Base-by-base conservation (phyloP, 257 asterid species). In the Striga asiatica region DNA sequence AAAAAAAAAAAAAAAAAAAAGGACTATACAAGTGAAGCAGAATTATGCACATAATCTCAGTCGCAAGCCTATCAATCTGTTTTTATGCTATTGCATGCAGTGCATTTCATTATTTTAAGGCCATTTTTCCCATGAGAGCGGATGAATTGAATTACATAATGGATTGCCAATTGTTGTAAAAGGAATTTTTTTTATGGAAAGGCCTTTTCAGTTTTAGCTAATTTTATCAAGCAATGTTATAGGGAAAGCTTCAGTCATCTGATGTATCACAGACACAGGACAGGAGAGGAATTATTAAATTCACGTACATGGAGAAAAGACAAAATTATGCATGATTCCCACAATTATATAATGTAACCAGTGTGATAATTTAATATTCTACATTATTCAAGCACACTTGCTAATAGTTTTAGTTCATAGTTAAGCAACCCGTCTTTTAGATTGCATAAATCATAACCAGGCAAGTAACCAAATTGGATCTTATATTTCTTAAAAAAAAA, bases 381-480 rank as follows among this genome's bases (percentile, higher is more conserved):
- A 38, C 7, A 29, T 50, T 41, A 61, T 58, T 2, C 17, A 22
- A 24, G 48, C 39, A 39, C 32, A 60, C 54, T n/a, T 53, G 17
- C 41, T 19, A 58, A 23, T 58, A 21, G 25, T 50, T 65, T 41
- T 42, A 34, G 45, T 27, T 52, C 25, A 38, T 49, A 31, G 62
- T 55, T 39, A 32, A 23, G 54, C 17, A 60, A 49, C 31, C 52
- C 23, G 23, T 23, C 34, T 42, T 14, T 13, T 28, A 12, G 53
- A 39, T n/a, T n/a, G n/a, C n/a, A n/a, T n/a, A n/a, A 18, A 31
- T 25, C 34, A 38, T 4, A 39, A 42, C 25, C 37, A 13, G 52
- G 48, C 52, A 22, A 8, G 34, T n/a, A 31, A 31, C n/a, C 35
- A 24, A 65, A 52, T 18, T 42, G 38, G 69, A 42, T 49, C 45